Base-by-base conservation (phyloP, 2,329 filamentous ascomycete species). In the Knoxdaviesia capensis region DNA sequence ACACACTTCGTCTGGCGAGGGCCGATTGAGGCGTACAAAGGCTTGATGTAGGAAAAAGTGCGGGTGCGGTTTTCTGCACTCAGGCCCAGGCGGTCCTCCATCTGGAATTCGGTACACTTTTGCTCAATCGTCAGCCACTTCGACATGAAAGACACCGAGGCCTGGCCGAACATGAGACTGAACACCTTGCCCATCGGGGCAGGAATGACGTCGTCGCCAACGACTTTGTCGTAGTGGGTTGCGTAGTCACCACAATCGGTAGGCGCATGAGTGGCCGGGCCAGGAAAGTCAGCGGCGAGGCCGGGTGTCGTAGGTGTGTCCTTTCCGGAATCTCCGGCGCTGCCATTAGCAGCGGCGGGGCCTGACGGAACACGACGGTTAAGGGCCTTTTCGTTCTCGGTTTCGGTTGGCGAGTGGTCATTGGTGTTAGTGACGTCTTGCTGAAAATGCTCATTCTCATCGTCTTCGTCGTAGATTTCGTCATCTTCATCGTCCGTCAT, bases 1-100 rank as follows among this genome's bases (percentile, higher is more conserved):
- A 92, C 80, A 57, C 90, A 98, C 54, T 93, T 94, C 8, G 90
- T 98, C 61, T 94, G 84, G 55, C 73, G 90, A 1, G 90, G 90
- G 0, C 90, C 90, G 48, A 98, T 88, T 1, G 83, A 68, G 2
- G 69, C 82, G 51, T 77, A 71, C 2, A 98, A 64, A 2, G 90
- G 90, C 56, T 94, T 96, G 60, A 93, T 93, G 56, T 94, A 98
- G 1, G 77, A 79, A 55, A 80, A 94, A 20, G 65, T 74, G 38
- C 87, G 74, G 3, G 71, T 70, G 55, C 77, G 82, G 59, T 78
- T 82, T 11, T 92, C 84, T 39, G 74, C 71, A 3, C 73, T 74
- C 29, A 92, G 59, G 1, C 82, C 85, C 51, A 79, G 80, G 53
- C 85, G 84, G 50, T 92, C 86, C 38, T 88, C 81, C 60, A 92